Base-by-base conservation (phyloP, 2,329 filamentous ascomycete species). In the Xylaria multiplex region DNA sequence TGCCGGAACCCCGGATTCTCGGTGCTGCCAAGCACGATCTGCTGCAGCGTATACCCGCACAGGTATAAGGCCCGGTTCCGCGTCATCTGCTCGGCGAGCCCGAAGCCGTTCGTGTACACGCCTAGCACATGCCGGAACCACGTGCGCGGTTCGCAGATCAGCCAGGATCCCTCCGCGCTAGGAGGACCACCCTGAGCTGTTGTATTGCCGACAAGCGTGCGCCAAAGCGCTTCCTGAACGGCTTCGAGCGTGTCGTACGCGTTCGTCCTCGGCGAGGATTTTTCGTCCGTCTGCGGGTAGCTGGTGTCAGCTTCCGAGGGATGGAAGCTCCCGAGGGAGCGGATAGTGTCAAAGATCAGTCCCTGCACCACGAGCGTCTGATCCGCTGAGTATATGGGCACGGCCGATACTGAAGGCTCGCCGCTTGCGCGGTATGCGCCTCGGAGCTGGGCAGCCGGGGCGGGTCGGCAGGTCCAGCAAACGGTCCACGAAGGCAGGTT, bases 151-250 rank as follows among this genome's bases (percentile, higher is more conserved):
- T 35, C 32, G 32, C 32, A 2, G 32, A 35, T 35, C 0, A 35
- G 32, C 32, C 32, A 35, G 32, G 32, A 35, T 35, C 32, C 32
- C 32, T 35, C 32, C 32, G 6, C 32, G 32, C 32, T 35, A 7
- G 49, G 49, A 0, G 30, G 30, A 0, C 16, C 53, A 3, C 53
- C 53, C n/a, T 9, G 11, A 1, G 13, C n/a, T 2, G 37, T 56
- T 11, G 13, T 43, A 7, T 56, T 32, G 40, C 13, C 53, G 9
- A 56, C 19, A 14, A 56, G 16, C 1, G 53, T 56, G 19, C 53
- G 53, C 53, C 53, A 56, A 24, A 56, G n/a, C 14, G 53, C 53
- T 9, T 56, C 40, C 40, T 56, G 16, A n/a, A 40, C 8, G 5
- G 11, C 22, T 13, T 30, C 53, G 16, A 56, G 53, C 8, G 9